A percentile compares a stretch with the other conserved stretches of the same genome.
Conservation (phyloP, 1,284 basidiomycete genomes). For the Microbotryum silenes-acaulis region DNA sequence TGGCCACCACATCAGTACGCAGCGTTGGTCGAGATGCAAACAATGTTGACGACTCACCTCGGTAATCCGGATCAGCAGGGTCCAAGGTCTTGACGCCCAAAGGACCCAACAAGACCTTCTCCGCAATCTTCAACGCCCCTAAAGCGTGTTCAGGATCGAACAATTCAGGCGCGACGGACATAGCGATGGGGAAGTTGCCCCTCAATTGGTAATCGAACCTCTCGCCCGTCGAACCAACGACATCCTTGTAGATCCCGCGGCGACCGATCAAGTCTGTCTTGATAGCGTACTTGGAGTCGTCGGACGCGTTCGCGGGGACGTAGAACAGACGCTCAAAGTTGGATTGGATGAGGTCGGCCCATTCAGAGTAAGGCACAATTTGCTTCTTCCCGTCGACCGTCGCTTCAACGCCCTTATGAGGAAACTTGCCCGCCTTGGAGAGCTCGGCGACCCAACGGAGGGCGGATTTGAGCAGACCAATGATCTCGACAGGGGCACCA, state of each 20-base stretch:
- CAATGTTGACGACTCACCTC: constrained; percentile 9
- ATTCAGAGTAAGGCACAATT: constrained; percentile 79
- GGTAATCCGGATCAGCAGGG: constrained; percentile 72
- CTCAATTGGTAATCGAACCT: constrained; percentile 87
- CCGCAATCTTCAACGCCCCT: constrained; percentile 64
- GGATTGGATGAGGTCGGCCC: constrained; percentile 72
- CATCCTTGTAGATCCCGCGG: constrained; percentile 97
- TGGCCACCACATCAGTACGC: not conserved
- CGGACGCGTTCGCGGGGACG: constrained; percentile 67
- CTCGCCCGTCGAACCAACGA: constrained; percentile 74
- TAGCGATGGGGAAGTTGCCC: constrained; percentile 57
- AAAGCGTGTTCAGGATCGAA: constrained; percentile 77
- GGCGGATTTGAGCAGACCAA: constrained; percentile 84
- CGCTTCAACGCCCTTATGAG: constrained; percentile 79
- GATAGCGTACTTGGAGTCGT: constrained; percentile 66
- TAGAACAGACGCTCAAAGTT: constrained; percentile 89
- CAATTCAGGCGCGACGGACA: constrained; percentile 93
- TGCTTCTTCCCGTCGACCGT: constrained; percentile 63
- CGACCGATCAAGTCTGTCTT: constrained; percentile 70
- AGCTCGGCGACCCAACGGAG: constrained; percentile 76
- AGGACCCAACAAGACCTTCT: constrained; percentile 67
- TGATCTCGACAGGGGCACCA: constrained; percentile 92
- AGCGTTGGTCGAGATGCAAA: not conserved
- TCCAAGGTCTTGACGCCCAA: constrained; percentile 93
- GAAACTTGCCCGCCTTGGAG: constrained; percentile 62